Percentiles rank a stretch among this genome's conserved stretches.
These are phyloP conservation scores for Daedaleopsis sinensis DNA, from an alignment of 768 basidiomycete genomes.

Conservation along the genomic window DNA sequence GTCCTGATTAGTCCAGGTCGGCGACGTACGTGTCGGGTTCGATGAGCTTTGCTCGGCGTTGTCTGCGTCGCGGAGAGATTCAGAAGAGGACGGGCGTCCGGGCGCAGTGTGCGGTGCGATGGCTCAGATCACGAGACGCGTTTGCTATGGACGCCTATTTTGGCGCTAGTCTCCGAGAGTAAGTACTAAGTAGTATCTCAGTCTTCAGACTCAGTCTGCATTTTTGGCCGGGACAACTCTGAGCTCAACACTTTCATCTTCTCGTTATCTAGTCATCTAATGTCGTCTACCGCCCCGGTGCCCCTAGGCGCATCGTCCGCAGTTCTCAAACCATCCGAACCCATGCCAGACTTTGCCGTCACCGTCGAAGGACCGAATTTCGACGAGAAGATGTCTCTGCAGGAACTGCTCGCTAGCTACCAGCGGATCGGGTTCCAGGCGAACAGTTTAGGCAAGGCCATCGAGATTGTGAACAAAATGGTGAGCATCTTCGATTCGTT, in stretches of 20 bases:
- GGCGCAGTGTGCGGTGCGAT: too few relatives aligned
- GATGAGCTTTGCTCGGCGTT: constrained; percentile 4
- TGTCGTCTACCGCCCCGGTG: constrained; percentile 28
- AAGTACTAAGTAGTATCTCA: too few relatives aligned
- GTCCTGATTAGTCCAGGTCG: not conserved
- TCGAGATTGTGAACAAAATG: constrained; percentile 93
- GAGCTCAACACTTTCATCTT: too few relatives aligned
- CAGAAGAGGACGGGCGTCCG: too few relatives aligned
- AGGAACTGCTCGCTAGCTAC: constrained; percentile 75
- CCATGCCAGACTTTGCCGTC: constrained; percentile 60
- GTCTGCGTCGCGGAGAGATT: constrained; percentile 4
- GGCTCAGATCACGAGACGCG: constrained; percentile 24
- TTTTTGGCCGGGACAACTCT: too few relatives aligned
- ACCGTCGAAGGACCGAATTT: constrained; percentile 90
- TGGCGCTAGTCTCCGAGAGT: too few relatives aligned
- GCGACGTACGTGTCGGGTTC: not conserved
- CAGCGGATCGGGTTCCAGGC: constrained; percentile 97
- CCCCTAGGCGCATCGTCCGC: constrained; percentile 71
- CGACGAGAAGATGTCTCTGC: constrained; percentile 64
- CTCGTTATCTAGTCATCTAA: too few relatives aligned
- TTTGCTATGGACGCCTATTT: not conserved
- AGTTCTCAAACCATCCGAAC: constrained; percentile 76
- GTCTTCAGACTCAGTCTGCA: too few relatives aligned
- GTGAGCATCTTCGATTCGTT: constrained; percentile 41
- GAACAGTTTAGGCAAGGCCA: constrained; percentile 86